phyloP scores from a whole-genome alignment of 345 rosid genomes.

The Linum lewisii region DNA sequence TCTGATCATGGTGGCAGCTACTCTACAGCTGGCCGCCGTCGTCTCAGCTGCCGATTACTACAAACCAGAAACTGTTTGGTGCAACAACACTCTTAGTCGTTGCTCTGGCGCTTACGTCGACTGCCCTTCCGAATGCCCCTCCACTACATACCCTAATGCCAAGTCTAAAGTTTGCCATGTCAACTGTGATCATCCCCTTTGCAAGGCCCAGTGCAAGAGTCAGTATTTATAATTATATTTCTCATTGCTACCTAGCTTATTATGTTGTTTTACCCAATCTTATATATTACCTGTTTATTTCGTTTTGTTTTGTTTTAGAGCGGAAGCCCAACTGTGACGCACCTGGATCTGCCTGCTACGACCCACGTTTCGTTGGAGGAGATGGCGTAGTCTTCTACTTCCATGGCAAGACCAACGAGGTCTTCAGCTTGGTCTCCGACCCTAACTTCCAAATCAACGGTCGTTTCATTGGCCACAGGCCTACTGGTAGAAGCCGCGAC shows the following conservation, averaged over 20 bases:
- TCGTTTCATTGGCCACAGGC: conserved; percentile 49
- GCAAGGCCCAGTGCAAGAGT: conserved; percentile 28
- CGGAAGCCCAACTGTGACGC: conserved; percentile 24
- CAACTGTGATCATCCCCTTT: conserved; percentile 26
- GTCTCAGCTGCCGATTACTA: background rate
- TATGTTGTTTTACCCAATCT: background rate
- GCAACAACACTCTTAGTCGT: conserved; percentile 7
- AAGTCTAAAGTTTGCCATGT: conserved; percentile 23
- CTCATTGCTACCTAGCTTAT: no score
- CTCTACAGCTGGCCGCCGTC: background rate
- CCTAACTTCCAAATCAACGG: conserved; percentile 46
- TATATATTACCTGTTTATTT: no score
- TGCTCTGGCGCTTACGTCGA: conserved; percentile 15
- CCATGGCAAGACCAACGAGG: conserved; percentile 49
- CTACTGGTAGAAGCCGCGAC: conserved; percentile 41
- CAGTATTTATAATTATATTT: background rate
- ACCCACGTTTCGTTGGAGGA: conserved; percentile 58
- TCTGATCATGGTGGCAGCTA: background rate
- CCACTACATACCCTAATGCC: conserved; percentile 5
- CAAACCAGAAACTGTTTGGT: conserved; percentile 12
- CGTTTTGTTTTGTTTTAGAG: conserved; percentile 7
- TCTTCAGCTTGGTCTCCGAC: conserved; percentile 49
- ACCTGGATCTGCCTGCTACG: conserved; percentile 54
- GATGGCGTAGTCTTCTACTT: conserved; percentile 54
- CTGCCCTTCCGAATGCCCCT: conserved; percentile 33